phyloP scores from a whole-genome alignment of 2,329 filamentous ascomycete genomes.

The Colletotrichum brevisporum region DNA sequence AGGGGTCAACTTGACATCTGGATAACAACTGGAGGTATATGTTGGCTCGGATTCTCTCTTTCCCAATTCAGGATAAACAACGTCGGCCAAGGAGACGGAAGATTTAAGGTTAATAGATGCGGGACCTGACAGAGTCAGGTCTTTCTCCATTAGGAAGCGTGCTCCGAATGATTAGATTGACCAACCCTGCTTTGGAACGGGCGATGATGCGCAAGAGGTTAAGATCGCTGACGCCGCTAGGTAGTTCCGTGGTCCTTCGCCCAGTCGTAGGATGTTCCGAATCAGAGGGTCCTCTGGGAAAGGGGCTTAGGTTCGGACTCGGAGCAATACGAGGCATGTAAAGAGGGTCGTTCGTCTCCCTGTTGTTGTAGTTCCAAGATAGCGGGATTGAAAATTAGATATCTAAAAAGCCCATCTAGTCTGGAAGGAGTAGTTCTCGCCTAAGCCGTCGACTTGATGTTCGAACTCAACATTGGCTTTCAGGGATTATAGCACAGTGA shows the following conservation, averaged over 20 bases:
- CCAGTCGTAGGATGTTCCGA: not conserved
- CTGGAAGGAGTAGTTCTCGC: too few relatives aligned
- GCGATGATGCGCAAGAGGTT: not conserved
- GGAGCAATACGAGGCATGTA: not conserved
- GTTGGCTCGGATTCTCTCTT: not conserved
- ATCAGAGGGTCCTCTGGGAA: not conserved
- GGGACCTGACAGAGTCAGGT: not conserved
- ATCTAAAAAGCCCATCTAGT: too few relatives aligned
- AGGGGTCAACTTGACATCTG: too few relatives aligned
- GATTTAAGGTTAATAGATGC: constrained; percentile 8
- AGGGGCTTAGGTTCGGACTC: not conserved
- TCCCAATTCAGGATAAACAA: not conserved
- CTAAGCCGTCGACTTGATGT: too few relatives aligned
- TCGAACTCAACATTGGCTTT: too few relatives aligned
- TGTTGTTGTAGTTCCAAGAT: not conserved
- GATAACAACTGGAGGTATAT: too few relatives aligned
- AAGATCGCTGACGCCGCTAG: not conserved
- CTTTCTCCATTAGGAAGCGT: constrained; percentile 13
- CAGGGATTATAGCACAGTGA: too few relatives aligned
- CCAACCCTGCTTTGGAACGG: not conserved
- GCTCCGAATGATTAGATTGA: constrained; percentile 11
- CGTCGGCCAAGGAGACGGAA: not conserved
- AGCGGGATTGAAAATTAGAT: too few relatives aligned
- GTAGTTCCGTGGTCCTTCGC: not conserved
- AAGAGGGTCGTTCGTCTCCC: not conserved